A percentile compares a stretch with the other conserved stretches of the same genome.
Evolutionary conservation across 805 yeast genomes (phyloP).

Genomic region (Pichia cephalocereana): DNA sequence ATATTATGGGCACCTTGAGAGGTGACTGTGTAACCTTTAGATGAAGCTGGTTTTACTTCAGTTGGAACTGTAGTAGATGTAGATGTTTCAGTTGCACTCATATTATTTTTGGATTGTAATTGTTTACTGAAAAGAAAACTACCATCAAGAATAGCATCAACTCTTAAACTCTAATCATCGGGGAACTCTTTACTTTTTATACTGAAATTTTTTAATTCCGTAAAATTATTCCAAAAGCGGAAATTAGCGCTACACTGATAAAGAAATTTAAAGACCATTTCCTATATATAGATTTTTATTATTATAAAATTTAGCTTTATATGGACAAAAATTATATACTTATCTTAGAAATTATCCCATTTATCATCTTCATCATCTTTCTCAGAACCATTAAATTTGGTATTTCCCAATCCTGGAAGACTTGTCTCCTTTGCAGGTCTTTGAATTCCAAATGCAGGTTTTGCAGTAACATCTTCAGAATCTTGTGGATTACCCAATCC

Average conservation of each 20-base stretch:
- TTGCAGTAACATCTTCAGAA: slow-evolving; percentile 31
- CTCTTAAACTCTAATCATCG: too few species aligned
- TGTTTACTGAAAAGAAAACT: too few species aligned
- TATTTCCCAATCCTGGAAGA: slow-evolving; percentile 39
- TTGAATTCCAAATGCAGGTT: slow-evolving; percentile 57
- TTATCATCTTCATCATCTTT: slow-evolving; percentile 34
- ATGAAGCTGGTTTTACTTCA: slow-evolving; percentile 23
- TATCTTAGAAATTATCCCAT: slow-evolving; percentile 55
- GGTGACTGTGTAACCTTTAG: slow-evolving; percentile 33
- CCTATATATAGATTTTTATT: too few species aligned
- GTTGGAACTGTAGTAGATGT: slow-evolving; percentile 14
- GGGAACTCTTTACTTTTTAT: too few species aligned
- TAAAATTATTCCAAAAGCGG: not conserved
- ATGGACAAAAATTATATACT: not conserved
- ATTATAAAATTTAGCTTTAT: too few species aligned
- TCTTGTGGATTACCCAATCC: slow-evolving; percentile 40
- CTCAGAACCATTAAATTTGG: slow-evolving; percentile 17
- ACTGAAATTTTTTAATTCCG: too few species aligned
- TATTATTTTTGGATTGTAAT: not conserved
- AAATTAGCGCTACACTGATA: not conserved
- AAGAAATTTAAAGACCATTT: too few species aligned
- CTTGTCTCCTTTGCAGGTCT: slow-evolving; percentile 53
- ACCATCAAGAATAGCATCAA: too few species aligned
- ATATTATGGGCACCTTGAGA: slow-evolving; percentile 53
- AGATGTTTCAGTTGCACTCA: slow-evolving; percentile 3